Conservation (phyloP, 164 flowering plant species). For the Liquidambar formosana region DNA sequence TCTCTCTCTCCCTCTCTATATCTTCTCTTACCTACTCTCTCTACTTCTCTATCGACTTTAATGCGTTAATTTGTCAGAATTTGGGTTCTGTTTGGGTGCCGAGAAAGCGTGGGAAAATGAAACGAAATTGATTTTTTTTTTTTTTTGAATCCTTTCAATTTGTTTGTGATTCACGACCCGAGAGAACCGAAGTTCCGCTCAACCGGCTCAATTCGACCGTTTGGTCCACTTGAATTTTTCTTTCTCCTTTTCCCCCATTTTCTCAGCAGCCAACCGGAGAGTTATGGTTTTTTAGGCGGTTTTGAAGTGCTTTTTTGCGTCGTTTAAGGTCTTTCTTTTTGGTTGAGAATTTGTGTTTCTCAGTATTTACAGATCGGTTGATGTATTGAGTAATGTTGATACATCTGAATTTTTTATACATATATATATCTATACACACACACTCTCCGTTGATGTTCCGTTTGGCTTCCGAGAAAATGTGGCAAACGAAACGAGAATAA, state of each 20-base stretch:
- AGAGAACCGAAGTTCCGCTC: background rate
- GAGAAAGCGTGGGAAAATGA: conserved; percentile 5
- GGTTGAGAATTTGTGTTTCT: too few relatives aligned
- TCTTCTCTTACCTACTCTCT: background rate
- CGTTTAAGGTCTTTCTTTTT: too few relatives aligned
- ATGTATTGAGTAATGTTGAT: too few relatives aligned
- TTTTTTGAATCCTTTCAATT: background rate
- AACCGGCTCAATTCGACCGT: background rate
- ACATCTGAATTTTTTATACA: too few relatives aligned
- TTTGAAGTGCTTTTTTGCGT: too few relatives aligned
- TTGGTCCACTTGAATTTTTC: background rate
- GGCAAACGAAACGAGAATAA: too few relatives aligned
- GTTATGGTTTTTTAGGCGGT: background rate
- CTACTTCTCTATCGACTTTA: background rate
- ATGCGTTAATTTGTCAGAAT: background rate
- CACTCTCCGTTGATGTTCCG: too few relatives aligned
- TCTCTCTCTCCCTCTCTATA: conserved; percentile 7
- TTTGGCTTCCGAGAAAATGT: too few relatives aligned
- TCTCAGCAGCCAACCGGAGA: background rate
- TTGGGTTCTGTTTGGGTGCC: conserved; percentile 3
- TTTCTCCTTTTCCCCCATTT: background rate
- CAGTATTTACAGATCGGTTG: too few relatives aligned
- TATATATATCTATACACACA: too few relatives aligned
- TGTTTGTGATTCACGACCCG: too few relatives aligned
- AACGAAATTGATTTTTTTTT: background rate